These are phyloP conservation scores for Metschnikowia anglica DNA, from an alignment of 805 yeast species.

Conservation along the genomic window DNA sequence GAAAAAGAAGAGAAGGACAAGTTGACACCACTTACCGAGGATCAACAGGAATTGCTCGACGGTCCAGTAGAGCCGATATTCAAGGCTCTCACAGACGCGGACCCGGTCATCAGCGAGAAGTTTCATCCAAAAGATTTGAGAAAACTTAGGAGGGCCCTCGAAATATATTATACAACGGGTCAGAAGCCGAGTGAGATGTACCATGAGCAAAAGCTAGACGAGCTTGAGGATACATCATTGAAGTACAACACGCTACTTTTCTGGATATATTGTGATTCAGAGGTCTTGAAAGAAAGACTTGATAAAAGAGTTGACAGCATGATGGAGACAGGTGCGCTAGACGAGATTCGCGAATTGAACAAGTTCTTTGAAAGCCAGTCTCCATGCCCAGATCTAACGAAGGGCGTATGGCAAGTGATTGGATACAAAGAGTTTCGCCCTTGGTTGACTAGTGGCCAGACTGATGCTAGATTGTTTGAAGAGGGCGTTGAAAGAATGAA, in stretches of 20 bases:
- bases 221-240: conserved; percentile 46
- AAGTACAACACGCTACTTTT: conserved; percentile 64
- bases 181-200: conserved; percentile 70
- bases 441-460: conserved; percentile 44
- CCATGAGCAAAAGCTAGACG: conserved; percentile 51
- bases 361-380: conserved; percentile 35
- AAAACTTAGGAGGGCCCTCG: conserved; percentile 75
- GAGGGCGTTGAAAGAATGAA: conserved; percentile 76
- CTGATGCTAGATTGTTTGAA: conserved; percentile 25
- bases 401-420: conserved; percentile 91
- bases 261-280: conserved; percentile 77
- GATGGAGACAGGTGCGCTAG: conserved; percentile 66
- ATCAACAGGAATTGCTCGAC: conserved; percentile 46
- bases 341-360: conserved; percentile 66
- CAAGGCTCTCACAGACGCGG: conserved; percentile 48
- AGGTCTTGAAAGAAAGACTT: conserved; percentile 56
- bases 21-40: conserved; percentile 33
- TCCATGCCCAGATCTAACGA: conserved; percentile 51
- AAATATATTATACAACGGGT: conserved; percentile 69
- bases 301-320: conserved; percentile 82
- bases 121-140: conserved; percentile 91
- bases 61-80: conserved; percentile 55
- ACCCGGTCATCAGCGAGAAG: conserved; percentile 71
- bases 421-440: conserved; percentile 90
- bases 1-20: conserved; percentile 24